A percentile compares a stretch with the other conserved stretches of the same genome.
These are phyloP conservation scores for Biscogniauxia sp. DNA, from an alignment of 2,329 filamentous ascomycete genomes.

Conservation along the genomic window DNA sequence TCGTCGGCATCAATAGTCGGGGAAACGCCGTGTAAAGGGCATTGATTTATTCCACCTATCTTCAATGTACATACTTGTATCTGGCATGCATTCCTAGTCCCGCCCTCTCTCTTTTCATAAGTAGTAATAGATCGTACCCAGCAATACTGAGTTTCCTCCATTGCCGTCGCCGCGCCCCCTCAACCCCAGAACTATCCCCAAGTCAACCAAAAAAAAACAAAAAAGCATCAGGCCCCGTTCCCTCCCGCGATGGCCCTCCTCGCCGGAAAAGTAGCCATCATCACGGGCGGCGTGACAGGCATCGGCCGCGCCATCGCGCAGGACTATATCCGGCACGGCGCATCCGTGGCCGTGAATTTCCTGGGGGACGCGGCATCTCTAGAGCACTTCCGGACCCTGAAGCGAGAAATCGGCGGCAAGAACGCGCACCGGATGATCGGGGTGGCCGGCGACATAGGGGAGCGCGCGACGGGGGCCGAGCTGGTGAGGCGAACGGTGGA, in stretches of 20 bases:
- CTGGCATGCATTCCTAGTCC: no score
- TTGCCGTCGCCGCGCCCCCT: no score
- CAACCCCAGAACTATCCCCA: no score
- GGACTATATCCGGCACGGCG: conserved; percentile 74
- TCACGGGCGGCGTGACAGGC: conserved; percentile 73
- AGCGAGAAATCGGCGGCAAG: background rate
- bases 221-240: no score
- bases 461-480: conserved; percentile 1
- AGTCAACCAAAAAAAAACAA: no score
- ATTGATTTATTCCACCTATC: background rate
- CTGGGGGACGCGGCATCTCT: background rate
- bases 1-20: no score
- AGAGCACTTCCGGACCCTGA: background rate
- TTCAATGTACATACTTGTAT: no score
- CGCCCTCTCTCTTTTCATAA: no score
- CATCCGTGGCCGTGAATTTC: conserved; percentile 58
- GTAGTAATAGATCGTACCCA: no score
- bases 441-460: conserved; percentile 3
- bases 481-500: conserved; percentile 1
- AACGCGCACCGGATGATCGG: background rate
- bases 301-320: conserved; percentile 84
- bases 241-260: background rate
- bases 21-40: no score
- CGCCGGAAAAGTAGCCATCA: background rate
- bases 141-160: no score